These are phyloP conservation scores for Apostasia ramifera DNA, from an alignment of 106 monocot species.

Conservation along the genomic window DNA sequence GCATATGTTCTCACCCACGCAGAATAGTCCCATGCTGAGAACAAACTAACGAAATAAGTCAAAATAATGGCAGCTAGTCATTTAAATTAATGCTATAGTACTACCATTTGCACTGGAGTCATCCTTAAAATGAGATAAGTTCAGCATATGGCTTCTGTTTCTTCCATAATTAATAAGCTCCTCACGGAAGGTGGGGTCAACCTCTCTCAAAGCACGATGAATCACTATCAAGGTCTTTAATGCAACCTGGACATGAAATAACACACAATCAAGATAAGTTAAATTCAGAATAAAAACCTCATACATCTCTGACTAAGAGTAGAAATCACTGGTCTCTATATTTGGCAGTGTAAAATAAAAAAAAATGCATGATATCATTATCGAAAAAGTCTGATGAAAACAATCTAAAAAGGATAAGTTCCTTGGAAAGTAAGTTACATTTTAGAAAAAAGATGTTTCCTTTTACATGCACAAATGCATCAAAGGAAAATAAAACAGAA, in stretches of 20 bases:
- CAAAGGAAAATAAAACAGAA: no score
- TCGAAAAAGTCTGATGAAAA: no score
- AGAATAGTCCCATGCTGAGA: constrained; percentile 93
- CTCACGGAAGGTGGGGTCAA: constrained; percentile 92
- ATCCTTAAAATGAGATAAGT: constrained; percentile 94
- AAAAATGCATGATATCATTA: neutral
- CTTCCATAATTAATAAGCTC: constrained; percentile 94
- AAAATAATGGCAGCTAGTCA: neutral
- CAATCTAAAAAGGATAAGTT: no score
- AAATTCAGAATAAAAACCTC: neutral
- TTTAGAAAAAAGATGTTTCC: no score
- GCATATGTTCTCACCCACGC: constrained; percentile 92
- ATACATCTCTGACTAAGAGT: neutral
- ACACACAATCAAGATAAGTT: neutral
- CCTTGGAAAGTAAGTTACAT: no score
- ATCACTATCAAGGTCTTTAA: constrained; percentile 88
- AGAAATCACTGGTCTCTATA: neutral
- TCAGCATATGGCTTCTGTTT: constrained; percentile 77
- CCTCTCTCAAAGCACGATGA: constrained; percentile 94
- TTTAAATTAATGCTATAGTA: neutral
- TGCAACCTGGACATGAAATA: constrained; percentile 56
- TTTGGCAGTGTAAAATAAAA: neutral
- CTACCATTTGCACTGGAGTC: constrained; percentile 90
- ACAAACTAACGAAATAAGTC: constrained; percentile 16
- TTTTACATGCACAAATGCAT: no score